Evolutionary conservation across 2,329 filamentous ascomycete genomes (phyloP), one percentile per base, ranked within the genome.

Genomic region (Fusarium humuli): DNA sequence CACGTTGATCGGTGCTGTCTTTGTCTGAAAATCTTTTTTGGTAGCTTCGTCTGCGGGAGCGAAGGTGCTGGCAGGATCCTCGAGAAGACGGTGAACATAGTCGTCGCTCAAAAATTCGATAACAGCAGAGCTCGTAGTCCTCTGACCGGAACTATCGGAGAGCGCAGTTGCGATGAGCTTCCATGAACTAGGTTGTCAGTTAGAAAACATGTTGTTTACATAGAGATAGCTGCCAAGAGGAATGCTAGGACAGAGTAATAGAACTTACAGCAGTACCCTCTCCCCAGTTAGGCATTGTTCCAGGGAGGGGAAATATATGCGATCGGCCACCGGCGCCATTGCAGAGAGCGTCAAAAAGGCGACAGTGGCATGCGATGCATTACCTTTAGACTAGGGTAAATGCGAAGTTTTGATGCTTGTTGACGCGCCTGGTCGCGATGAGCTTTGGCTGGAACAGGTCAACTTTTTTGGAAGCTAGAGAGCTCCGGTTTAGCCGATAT

Each of bases 1-100:
- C 50, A 94, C 88, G 78, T 97, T 92, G 66, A 98, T 97, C 7
- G 94, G 92, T 23, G 94, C 92, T 1, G 93, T 97, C 80, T 91
- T 94, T 22, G 92, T 92, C 65, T 97, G 92, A 77, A 97, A 97
- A 20, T 88, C 87, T 71, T 87, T 85, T 79, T 90, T 92, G 30
- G 91, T 87, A 74, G 88, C 84, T 54, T 88, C 78, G 70, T 87
- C 90, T 84, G 69, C 85, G 75, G 86, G 79, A 61, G 87, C 82
- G 79, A 95, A 97, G 44, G 91, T 89, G 68, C 85, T 86, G 75
- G 90, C 85, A 27, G 93, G 91, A 58, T 88, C 86, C 71, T 87
- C 89, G 61, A 98, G 86, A 61, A 94, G 84, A 57, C 86, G 83
- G 72, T 90, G 82, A 71, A 92, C 91, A 71, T 91, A 88, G 58